Evolutionary conservation across 192 early-diverging fungal species (phyloP), one percentile per base, ranked within the genome.

Genomic region (Hyaloraphidium curvatum): DNA sequence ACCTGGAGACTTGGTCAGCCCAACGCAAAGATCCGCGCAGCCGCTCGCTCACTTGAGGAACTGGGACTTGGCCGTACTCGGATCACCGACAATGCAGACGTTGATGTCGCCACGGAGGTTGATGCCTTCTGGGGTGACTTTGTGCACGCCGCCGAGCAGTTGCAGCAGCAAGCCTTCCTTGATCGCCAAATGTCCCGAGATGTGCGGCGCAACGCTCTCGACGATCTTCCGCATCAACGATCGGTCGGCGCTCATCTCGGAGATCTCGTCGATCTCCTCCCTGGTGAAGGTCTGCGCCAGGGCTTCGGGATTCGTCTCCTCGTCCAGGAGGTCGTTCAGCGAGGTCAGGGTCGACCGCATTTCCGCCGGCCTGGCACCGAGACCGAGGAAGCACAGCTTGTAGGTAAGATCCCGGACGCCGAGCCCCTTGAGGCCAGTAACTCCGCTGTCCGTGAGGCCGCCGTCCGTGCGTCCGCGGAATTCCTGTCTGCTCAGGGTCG

Each of bases 31-130:
- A 11, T 37, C 17, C 11, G 17, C 35, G 17, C 35, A 37, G 35
- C 11, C 35, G 11, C 35, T 7, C 14, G 58, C 65, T 29, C 68
- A 88, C 80, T 88, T 89, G n/a, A 90, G 67, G 60, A 90, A 90
- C 63, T 97, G 94, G 59, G 81, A 85, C 61, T 97, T 97, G 56
- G 86, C 83, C 17, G 89, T 94, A 53, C 78, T 79, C 19, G 93
- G 94, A 59, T 97, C 94, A 27, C 94, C 91, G 23, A 96, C 90
- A 53, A 97, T 74, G 55, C 90, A 94, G 9, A 97, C 89, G 56
- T 97, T 97, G 39, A 97, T 87, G 64, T 97, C 94, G 51, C 94
- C 94, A 66, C 94, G 82, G 16, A 96, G 70, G 62, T 86, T 74
- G 62, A 95, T 94, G 4, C 89, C 88, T 68, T 96, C 91, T 26